A percentile compares a stretch with the other conserved stretches of the same genome.
Conservation (phyloP, 2,329 filamentous ascomycete genomes). For the Colletotrichum theobromicola region DNA sequence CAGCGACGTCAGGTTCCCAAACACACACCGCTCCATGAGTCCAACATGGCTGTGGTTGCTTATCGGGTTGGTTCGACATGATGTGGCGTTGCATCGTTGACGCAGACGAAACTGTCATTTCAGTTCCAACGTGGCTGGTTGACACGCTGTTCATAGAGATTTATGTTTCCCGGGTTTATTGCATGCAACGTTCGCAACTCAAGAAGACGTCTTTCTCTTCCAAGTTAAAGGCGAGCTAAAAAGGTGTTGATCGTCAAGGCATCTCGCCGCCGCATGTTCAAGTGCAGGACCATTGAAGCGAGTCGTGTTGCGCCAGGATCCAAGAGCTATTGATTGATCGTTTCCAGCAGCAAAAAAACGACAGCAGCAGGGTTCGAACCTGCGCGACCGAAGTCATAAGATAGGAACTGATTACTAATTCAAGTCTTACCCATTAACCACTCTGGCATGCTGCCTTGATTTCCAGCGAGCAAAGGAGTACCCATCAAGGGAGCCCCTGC, state of each 20-base stretch:
- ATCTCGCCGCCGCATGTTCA: too few species aligned
- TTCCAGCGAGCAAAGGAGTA: rapidly evolving
- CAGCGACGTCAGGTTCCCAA: neutral
- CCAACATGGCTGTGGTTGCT: neutral
- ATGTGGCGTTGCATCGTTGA: neutral
- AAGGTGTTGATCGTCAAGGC: neutral
- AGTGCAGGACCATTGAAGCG: too few species aligned
- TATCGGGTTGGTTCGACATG: neutral
- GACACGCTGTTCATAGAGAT: neutral
- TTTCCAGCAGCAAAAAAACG: neutral
- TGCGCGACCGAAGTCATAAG: constrained; percentile 19
- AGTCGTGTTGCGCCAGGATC: neutral
- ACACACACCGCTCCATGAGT: neutral
- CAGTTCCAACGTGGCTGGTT: neutral
- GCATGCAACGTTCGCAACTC: neutral
- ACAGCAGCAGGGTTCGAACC: constrained; percentile 24
- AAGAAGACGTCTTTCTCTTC: neutral
- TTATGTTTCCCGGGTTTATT: neutral
- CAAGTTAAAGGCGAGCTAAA: neutral
- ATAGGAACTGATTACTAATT: neutral
- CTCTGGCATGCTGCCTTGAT: constrained; percentile 19
- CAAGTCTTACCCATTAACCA: constrained; percentile 22
- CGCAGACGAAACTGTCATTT: neutral
- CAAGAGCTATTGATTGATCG: neutral
- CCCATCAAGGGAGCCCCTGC: neutral